Base-by-base conservation (phyloP, 2,329 filamentous ascomycete species). In the Clarireedia paspali region DNA sequence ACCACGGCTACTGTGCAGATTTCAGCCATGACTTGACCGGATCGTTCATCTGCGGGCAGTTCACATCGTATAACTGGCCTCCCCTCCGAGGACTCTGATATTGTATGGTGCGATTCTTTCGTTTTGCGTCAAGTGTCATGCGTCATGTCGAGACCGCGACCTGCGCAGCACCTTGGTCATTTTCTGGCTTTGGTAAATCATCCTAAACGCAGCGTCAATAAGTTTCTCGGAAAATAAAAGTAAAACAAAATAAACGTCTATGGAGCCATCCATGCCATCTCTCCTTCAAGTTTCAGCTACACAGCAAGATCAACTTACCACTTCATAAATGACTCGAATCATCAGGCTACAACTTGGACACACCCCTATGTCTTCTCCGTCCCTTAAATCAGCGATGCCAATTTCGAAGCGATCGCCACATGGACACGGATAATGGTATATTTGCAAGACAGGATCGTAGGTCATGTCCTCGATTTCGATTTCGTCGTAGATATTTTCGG, bases 401-500 rank as follows among this genome's bases (percentile, higher is more conserved):
- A 94, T 96, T 75, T 96, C 89, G 75, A 99, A 99, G 58, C 89
- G 83, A 75, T 99, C 94, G 75, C 94, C 94, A 73, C 94, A 99
- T 1, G 94, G 94, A 71, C 94, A 99, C 14, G 94, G 94, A 71
- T 95, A 96, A 74, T 92, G 88, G 76, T 96, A 99, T 65, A 96
- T 86, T 71, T 96, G 87, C 42, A 91, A 80, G 4, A 79, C 78
- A 47, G 84, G 75, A 72, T 96, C 91, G 71, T 83, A 96, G 67
- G 88, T 94, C 91, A 96, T 95, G 74, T 99, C 94, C 72, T 97
- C 92, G 75, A 97, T 96, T 72, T 97, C 92, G 73, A 97, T 92
- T 73, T 96, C 92, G 69, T 97, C 92, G 77, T 96, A 97, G 70
- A 96, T 89, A 62, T 86, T 81, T 69, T 85, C 53, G 6, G 53